Percentiles rank a stretch among this genome's conserved stretches.
Evolutionary conservation across 805 yeast genomes (phyloP).

Genomic region (Zygoascus bituminiphila): DNA sequence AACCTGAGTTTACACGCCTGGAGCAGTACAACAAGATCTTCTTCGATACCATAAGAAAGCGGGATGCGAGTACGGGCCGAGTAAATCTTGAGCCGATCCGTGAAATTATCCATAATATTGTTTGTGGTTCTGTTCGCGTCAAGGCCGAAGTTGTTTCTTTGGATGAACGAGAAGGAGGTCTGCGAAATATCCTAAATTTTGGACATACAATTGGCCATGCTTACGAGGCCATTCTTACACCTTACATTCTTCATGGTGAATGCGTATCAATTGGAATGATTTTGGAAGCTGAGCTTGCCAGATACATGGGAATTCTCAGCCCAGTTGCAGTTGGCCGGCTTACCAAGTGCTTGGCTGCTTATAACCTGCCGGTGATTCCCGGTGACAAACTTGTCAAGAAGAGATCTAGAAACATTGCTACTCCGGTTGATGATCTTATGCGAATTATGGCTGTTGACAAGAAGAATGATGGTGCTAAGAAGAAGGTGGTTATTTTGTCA

Average conservation of each 20-base stretch:
- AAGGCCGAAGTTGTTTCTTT: constrained; percentile 90
- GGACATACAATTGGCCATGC: constrained; percentile 99
- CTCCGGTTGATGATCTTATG: constrained; percentile 69
- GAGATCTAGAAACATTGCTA: constrained; percentile 57
- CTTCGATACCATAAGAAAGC: constrained; percentile 52
- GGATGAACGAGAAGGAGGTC: constrained; percentile 93
- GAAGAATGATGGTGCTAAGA: constrained; percentile 88
- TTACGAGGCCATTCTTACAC: constrained; percentile 93
- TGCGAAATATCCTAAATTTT: constrained; percentile 84
- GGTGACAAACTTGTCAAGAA: constrained; percentile 64
- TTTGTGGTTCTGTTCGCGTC: constrained; percentile 76
- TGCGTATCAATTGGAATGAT: constrained; percentile 98
- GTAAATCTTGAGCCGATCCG: constrained; percentile 63
- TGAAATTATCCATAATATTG: constrained; percentile 70
- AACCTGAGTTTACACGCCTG: constrained; percentile 72
- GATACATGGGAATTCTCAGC: constrained; percentile 79
- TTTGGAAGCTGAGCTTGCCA: constrained; percentile 88
- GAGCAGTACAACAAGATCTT: constrained; percentile 69
- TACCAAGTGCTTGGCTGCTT: constrained; percentile 71
- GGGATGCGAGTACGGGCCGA: constrained; percentile 33
- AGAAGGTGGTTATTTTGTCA: constrained; percentile 76
- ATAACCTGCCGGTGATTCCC: constrained; percentile 74
- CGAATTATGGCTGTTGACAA: constrained; percentile 91
- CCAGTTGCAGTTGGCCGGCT: constrained; percentile 93
- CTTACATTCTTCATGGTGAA: constrained; percentile 94